Conservation (phyloP, 164 flowering plant genomes). For the Platanus orientalis region DNA sequence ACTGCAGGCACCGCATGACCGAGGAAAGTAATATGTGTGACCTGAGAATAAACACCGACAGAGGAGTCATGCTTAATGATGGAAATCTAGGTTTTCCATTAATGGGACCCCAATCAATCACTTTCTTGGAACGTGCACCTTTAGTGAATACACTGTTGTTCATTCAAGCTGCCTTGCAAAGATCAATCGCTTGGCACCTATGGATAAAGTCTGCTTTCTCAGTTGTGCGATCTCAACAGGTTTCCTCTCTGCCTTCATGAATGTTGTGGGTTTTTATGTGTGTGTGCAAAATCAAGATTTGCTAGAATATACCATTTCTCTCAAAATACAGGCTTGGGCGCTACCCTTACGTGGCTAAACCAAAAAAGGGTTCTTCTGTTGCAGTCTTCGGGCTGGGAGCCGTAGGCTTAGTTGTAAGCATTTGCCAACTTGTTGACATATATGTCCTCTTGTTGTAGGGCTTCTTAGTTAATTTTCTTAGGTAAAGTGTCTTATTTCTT, state of each 20-base stretch:
- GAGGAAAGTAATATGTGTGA: conserved; percentile 10
- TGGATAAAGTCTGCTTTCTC: conserved; percentile 26
- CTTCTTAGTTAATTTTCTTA: neutral
- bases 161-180: neutral
- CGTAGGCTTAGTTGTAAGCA: conserved; percentile 51
- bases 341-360: conserved; percentile 51
- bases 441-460: neutral
- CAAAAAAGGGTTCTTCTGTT: conserved; percentile 43
- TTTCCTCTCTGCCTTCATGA: conserved; percentile 2
- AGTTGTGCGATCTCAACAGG: conserved; percentile 28
- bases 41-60: conserved; percentile 12
- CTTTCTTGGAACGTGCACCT: conserved; percentile 20
- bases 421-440: neutral
- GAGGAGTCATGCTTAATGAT: conserved; percentile 2
- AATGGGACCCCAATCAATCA: conserved; percentile 16
- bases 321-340: conserved; percentile 37
- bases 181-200: conserved; percentile 13
- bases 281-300: neutral
- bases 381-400: conserved; percentile 53
- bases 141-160: conserved; percentile 21
- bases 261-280: neutral
- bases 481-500: too few relatives aligned
- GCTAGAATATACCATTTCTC: neutral
- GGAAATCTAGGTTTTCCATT: conserved; percentile 7
- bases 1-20: conserved; percentile 3